Evolutionary conservation across 106 monocot species (phyloP).

Genomic region (Dendrobium catenatum): DNA sequence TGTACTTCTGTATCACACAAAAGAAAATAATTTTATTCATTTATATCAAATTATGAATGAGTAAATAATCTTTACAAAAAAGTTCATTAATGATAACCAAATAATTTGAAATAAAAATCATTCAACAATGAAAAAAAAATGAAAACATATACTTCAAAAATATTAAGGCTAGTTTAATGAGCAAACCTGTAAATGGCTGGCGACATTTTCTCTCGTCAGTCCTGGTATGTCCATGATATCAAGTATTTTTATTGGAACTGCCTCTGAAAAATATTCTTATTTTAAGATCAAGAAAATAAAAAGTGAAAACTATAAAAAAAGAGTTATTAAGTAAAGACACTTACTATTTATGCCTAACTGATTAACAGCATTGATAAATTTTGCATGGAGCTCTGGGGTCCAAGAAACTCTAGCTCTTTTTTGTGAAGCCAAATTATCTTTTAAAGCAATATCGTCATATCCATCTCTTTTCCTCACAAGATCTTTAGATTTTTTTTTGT

Average conservation of each 20-base stretch:
- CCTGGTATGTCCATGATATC: constrained; percentile 33
- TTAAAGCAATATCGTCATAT: constrained; percentile 27
- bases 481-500: constrained; percentile 57
- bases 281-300: not conserved
- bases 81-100: no score
- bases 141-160: no score
- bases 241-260: constrained; percentile 40
- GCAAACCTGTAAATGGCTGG: constrained; percentile 33
- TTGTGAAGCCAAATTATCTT: constrained; percentile 29
- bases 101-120: no score
- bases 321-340: not conserved
- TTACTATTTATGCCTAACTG: constrained; percentile 65
- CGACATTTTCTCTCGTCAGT: constrained; percentile 38
- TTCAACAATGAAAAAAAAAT: no score
- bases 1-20: no score
- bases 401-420: constrained; percentile 70
- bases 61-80: no score
- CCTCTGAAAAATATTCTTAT: constrained; percentile 12
- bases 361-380: constrained; percentile 70
- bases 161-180: not conserved
- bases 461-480: constrained; percentile 47
- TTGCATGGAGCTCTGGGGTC: constrained; percentile 49
- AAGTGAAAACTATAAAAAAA: not conserved
- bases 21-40: no score
- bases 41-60: no score